Evolutionary conservation across 2,329 filamentous ascomycete genomes (phyloP), one percentile per base, ranked within the genome.

Genomic region (Pseudonectria foliicola): DNA sequence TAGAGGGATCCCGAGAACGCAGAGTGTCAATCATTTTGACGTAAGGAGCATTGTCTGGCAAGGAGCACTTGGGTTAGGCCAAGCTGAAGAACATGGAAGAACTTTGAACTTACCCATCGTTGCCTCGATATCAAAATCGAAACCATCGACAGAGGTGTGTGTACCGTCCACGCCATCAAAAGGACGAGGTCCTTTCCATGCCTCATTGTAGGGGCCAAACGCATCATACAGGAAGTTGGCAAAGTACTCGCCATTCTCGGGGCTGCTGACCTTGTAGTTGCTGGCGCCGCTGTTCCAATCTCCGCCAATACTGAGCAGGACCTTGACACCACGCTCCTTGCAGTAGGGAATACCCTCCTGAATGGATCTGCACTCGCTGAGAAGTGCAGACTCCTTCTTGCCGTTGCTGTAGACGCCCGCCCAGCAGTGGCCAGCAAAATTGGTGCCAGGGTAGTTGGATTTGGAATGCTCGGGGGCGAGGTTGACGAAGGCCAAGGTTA

Each of bases 271-370:
- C 4, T 45, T 37, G 38, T 65, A 66, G 47, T 63, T 53, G 43
- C 50, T 55, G 24, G 31, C 35, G 2, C 27, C 29, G 5, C 37
- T 31, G 13, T 49, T 43, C 27, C 47, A 55, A 2, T 44, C 50
- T 15, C 65, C 64, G 7, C 64, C 64, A 21, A 68, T 60, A 45
- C 61, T 60, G 13, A 69, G 49, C 25, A 68, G 47, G 25, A 69
- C 48, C 53, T 68, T 68, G 42, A 66, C 60, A 37, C 63, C 62
- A 32, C 52, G 55, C 15, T 43, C 30, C 48, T 66, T 60, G 52
- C 66, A 69, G 46, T 61, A 59, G 16, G 56, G 46, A 34, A 67
- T 64, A 35, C 66, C 63, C 23, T 53, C 34, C 43, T 61, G 56
- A 27, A 69, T 57, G 6, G 35, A 36, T 5, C 48, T 31, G 42